Conservation (phyloP, 352 stramenopile species). For the Phytophthora agathidicida region DNA sequence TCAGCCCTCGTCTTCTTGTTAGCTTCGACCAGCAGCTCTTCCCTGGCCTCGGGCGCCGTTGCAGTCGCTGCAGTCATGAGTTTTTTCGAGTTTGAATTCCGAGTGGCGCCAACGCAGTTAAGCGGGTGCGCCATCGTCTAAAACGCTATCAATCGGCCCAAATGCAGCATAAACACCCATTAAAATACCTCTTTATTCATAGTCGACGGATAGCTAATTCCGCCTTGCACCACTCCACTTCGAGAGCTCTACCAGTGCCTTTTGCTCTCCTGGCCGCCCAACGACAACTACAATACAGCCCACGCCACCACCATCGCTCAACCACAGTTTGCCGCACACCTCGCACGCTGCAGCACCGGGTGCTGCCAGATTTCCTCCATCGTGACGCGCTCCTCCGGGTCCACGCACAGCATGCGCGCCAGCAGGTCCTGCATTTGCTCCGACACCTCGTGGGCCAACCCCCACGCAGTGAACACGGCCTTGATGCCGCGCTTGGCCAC, state of each 20-base stretch:
- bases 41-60: neutral
- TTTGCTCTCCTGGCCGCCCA: too few species aligned
- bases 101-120: neutral
- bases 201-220: slow-evolving; percentile 7
- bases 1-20: slow-evolving; percentile 35
- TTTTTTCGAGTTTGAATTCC: slow-evolving; percentile 10
- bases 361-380: slow-evolving; percentile 71
- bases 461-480: slow-evolving; percentile 77
- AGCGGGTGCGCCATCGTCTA: neutral
- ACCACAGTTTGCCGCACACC: slow-evolving; percentile 4
- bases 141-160: neutral
- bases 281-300: slow-evolving; percentile 18
- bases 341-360: slow-evolving; percentile 44
- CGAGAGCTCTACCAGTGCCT: too few species aligned
- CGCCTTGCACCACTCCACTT: slow-evolving; percentile 11
- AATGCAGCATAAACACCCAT: neutral
- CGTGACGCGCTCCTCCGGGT: slow-evolving; percentile 60
- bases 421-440: slow-evolving; percentile 72
- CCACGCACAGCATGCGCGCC: slow-evolving; percentile 71
- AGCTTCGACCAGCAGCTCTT: slow-evolving; percentile 33
- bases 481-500: slow-evolving; percentile 76
- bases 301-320: neutral
- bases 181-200: slow-evolving; percentile 18
- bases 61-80: neutral
- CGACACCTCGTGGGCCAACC: slow-evolving; percentile 46